Conservation (phyloP, 257 asterid genomes). For the Orobanche coerulescens region DNA sequence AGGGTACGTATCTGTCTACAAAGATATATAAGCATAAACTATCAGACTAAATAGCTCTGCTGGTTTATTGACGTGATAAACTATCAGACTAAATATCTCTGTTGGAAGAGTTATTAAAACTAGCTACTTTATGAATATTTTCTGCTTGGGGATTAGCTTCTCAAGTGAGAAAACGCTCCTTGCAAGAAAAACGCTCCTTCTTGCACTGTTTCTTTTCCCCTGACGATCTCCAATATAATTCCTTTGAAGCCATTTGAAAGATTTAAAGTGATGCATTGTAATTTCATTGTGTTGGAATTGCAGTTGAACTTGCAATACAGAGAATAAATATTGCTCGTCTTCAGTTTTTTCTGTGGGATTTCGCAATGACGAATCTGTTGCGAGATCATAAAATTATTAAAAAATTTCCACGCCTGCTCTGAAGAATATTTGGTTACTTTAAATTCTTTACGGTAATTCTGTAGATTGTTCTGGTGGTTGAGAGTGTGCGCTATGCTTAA, state of each 20-base stretch:
- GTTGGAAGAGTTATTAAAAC: neutral
- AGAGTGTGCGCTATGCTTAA: slow-evolving; percentile 86
- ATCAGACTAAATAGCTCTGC: slow-evolving; percentile 2
- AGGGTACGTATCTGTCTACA: slow-evolving; percentile 54
- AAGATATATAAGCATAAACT: slow-evolving; percentile 14
- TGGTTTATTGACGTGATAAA: slow-evolving; percentile 11
- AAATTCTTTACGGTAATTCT: slow-evolving; percentile 12
- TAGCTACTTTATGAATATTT: neutral
- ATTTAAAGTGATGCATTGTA: no score
- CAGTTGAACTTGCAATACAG: no score
- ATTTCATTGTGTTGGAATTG: neutral
- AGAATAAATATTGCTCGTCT: no score
- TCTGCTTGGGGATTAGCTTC: neutral
- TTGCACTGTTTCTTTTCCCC: neutral
- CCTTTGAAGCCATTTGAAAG: neutral
- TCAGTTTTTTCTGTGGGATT: neutral
- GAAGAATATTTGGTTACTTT: neutral
- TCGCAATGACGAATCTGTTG: no score
- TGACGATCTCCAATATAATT: neutral
- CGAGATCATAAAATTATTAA: neutral
- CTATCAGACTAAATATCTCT: slow-evolving; percentile 37
- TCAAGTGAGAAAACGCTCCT: slow-evolving; percentile 12
- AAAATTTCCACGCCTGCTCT: neutral
- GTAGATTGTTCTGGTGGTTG: slow-evolving; percentile 81
- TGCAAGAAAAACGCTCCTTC: neutral